Evolutionary conservation across 1,284 basidiomycete genomes (phyloP), one percentile per base, ranked within the genome.

Genomic region (Sporisorium scitamineum): DNA sequence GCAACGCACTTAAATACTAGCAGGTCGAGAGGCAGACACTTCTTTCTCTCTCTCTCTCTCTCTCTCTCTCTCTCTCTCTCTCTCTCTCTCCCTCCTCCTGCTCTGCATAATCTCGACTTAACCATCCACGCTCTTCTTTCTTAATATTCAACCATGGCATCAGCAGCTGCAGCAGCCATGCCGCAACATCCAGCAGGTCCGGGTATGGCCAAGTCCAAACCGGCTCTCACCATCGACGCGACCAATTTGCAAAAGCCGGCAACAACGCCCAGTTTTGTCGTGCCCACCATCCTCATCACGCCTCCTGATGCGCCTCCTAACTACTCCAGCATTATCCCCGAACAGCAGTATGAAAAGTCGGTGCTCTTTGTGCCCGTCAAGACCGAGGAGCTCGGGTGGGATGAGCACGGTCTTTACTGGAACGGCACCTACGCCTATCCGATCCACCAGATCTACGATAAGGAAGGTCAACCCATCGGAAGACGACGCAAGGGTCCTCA

Each of bases 321-420:
- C 13, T 73, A 68, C 53, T 78, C 78, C 3, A 47, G 14, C 18
- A 24, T 51, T 2, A 13, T 74, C 8, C 81, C 81, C 1, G 78
- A 80, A 37, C 81, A 82, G 60, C 53, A 60, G 20, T 76, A 70
- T 42, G 70, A 76, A 52, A 80, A 76, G 62, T 50, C 58, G 7
- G 62, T 71, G 3, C 78, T 82, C 11, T 82, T 81, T 29, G 81
- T 82, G 13, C 81, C 81, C 6, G 70, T 82, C 45, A 62, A 69
- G 41, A 82, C 81, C 39, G 81, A 79, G 32, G 80, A 81, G 53
- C 68, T 82, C 22, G 78, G 80, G 5, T 82, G 80, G 80, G 80
- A 81, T 27, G 76, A 80, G 45, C 68, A 70, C 51, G 80, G 80
- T 6, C 60, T 82, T n/a, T 81, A 77, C 59, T 82, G 80, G 80